Evolutionary conservation across 169 alveolate species (phyloP).

Genomic region (Cryptosporidium ryanae): DNA sequence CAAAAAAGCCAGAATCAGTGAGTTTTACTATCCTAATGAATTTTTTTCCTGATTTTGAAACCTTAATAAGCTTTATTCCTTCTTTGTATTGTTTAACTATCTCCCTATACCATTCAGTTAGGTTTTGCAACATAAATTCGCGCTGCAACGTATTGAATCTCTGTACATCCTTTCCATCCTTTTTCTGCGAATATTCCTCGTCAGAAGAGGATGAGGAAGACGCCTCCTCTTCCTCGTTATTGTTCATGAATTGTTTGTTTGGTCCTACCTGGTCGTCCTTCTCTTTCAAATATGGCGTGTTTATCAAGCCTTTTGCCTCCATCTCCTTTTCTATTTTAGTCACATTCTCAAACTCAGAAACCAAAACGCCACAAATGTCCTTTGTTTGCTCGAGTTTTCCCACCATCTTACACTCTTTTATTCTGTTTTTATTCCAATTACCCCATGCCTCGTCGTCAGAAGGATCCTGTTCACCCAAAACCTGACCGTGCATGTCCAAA

Average conservation of each 20-base stretch:
- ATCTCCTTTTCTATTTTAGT: constrained; percentile 56
- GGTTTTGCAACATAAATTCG: constrained; percentile 78
- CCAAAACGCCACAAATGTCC: constrained; percentile 61
- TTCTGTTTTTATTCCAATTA: constrained; percentile 49
- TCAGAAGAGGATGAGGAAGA: constrained; percentile 32
- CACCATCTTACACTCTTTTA: constrained; percentile 52
- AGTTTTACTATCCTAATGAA: constrained; percentile 77
- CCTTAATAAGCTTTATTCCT: constrained; percentile 79
- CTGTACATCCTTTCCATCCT: constrained; percentile 9
- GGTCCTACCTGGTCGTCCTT: neutral
- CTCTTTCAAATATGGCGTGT: constrained; percentile 71
- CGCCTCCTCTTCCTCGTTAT: constrained; percentile 5
- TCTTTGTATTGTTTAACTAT: constrained; percentile 76
- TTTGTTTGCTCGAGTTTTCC: constrained; percentile 61
- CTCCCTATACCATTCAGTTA: constrained; percentile 78
- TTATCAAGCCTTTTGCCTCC: constrained; percentile 47
- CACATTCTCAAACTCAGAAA: constrained; percentile 66
- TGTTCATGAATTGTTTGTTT: constrained; percentile 32
- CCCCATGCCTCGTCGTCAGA: constrained; percentile 82
- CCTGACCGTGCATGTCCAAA: constrained; percentile 78
- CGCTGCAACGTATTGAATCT: constrained; percentile 76
- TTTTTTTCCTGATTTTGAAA: constrained; percentile 77
- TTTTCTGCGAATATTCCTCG: constrained; percentile 34
- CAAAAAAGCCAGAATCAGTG: constrained; percentile 76
- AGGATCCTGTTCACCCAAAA: constrained; percentile 77